These are phyloP conservation scores for Lomentospora prolificans DNA, from an alignment of 2,329 filamentous ascomycete genomes.

Conservation along the genomic window DNA sequence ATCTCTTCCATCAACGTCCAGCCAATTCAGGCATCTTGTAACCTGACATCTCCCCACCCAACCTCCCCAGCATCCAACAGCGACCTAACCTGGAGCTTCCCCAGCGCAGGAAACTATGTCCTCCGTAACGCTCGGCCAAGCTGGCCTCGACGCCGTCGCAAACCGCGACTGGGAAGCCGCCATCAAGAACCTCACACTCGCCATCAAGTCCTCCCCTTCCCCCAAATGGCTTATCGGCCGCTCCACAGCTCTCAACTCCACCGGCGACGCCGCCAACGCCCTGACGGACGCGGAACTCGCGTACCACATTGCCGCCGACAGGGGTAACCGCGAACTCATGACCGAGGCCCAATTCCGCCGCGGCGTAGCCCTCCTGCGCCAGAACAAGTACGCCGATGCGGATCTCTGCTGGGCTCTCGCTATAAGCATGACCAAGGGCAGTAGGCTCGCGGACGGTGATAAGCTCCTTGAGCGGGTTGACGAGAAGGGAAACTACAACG, in stretches of 20 bases:
- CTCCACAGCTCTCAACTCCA: conserved; percentile 65
- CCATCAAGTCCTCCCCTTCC: conserved; percentile 55
- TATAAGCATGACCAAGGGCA: conserved; percentile 29
- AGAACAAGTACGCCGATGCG: conserved; percentile 66
- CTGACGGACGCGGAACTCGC: conserved; percentile 62
- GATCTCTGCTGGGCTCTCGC: conserved; percentile 57
- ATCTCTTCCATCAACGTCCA: too few species aligned
- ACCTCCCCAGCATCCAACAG: not conserved
- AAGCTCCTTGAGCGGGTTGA: conserved; percentile 21
- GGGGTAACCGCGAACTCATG: conserved; percentile 67
- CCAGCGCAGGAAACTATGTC: too few species aligned
- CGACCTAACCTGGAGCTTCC: too few species aligned
- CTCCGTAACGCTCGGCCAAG: conserved; percentile 36
- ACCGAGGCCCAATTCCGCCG: conserved; percentile 74
- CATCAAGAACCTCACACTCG: conserved; percentile 56
- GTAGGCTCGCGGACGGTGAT: conserved; percentile 4
- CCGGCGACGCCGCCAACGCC: conserved; percentile 50
- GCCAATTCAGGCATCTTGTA: not conserved
- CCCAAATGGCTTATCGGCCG: conserved; percentile 75
- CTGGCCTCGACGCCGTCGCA: conserved; percentile 57
- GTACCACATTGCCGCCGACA: conserved; percentile 49
- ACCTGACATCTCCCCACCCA: not conserved
- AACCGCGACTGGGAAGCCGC: conserved; percentile 56
- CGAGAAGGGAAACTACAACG: conserved; percentile 36
- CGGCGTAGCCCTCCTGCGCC: conserved; percentile 60